Evolutionary conservation across 805 yeast genomes (phyloP).

Genomic region (Myxozyma nipponensis): DNA sequence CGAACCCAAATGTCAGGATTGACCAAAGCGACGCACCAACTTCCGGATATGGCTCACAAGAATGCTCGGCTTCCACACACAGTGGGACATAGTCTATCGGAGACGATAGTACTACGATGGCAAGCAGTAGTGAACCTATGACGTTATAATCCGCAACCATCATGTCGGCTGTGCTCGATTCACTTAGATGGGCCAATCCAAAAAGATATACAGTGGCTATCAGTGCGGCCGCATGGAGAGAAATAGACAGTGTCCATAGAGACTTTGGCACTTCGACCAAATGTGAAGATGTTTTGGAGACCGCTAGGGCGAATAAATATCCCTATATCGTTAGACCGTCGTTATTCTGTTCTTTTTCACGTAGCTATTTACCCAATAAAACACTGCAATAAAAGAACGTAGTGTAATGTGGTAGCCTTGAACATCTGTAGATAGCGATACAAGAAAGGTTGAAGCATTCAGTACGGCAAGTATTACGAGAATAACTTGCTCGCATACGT

Average conservation of each 20-base stretch:
- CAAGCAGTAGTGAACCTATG: constrained; percentile 43
- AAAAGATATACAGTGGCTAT: neutral
- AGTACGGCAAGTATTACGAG: neutral
- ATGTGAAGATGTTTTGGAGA: neutral
- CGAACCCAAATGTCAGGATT: constrained; percentile 70
- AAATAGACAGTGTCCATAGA: neutral
- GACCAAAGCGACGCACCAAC: constrained; percentile 57
- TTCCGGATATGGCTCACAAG: constrained; percentile 71
- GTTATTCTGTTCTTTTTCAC: neutral
- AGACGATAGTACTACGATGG: constrained; percentile 32
- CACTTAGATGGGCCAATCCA: neutral
- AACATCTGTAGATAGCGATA: neutral
- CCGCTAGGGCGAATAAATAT: neutral
- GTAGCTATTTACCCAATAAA: neutral
- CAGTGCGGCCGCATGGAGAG: neutral
- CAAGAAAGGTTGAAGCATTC: neutral
- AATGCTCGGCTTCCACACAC: constrained; percentile 36
- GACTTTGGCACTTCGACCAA: neutral
- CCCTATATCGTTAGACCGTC: no score
- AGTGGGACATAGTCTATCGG: constrained; percentile 17
- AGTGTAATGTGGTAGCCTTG: neutral
- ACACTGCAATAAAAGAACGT: neutral
- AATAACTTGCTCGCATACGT: neutral
- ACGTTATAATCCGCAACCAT: constrained; percentile 34
- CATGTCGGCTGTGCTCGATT: neutral